phyloP scores from a whole-genome alignment of 2,329 filamentous ascomycete genomes.

The Cladosporium sp. region DNA sequence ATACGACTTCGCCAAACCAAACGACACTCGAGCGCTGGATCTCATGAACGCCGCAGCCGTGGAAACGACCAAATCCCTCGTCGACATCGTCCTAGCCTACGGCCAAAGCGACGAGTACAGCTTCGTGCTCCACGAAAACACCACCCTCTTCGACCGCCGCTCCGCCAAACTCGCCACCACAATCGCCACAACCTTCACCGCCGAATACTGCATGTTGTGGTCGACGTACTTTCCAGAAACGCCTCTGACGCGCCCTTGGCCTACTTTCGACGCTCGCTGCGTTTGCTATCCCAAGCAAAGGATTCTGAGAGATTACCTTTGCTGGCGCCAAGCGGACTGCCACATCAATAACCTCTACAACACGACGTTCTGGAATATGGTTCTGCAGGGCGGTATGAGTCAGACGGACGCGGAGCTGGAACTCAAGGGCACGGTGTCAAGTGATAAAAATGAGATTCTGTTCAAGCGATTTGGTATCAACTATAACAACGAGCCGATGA shows the following conservation, averaged over 20 bases:
- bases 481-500: conserved; percentile 93
- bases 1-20: conserved; percentile 87
- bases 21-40: conserved; percentile 79
- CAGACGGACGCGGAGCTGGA: conserved; percentile 75
- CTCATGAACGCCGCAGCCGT: conserved; percentile 94
- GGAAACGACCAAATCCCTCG: conserved; percentile 75
- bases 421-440: conserved; percentile 74
- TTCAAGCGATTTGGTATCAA: conserved; percentile 88
- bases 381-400: conserved; percentile 71
- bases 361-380: conserved; percentile 89
- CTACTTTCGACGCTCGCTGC: conserved; percentile 88
- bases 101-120: conserved; percentile 94
- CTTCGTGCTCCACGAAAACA: conserved; percentile 58
- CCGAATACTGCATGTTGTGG: conserved; percentile 85
- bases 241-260: conserved; percentile 68
- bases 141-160: conserved; percentile 78
- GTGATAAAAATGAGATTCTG: conserved; percentile 94
- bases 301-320: conserved; percentile 91
- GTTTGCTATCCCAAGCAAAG: conserved; percentile 80
- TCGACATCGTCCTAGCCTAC: conserved; percentile 84
- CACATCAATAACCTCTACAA: conserved; percentile 99
- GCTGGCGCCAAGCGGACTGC: conserved; percentile 95
- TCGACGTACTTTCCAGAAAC: conserved; percentile 67
- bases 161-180: conserved; percentile 88
- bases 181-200: conserved; percentile 87